A percentile compares a stretch with the other conserved stretches of the same genome.
phyloP scores from a whole-genome alignment of 2,329 filamentous ascomycete genomes.

The Trichophyton equinum region DNA sequence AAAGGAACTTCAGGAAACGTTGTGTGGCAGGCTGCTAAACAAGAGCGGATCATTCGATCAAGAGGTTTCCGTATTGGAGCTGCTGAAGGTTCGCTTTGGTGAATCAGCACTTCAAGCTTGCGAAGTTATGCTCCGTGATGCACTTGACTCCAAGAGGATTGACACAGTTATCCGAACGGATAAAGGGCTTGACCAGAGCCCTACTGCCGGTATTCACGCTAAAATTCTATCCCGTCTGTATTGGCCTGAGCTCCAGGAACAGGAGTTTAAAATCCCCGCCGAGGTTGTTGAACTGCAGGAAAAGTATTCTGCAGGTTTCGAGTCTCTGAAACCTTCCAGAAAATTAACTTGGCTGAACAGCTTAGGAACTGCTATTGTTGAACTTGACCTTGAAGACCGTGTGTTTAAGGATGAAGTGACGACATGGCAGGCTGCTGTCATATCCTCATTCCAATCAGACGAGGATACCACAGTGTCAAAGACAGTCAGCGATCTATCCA shows the following conservation, averaged over 20 bases:
- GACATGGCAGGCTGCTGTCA: constrained; percentile 77
- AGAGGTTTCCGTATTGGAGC: constrained; percentile 68
- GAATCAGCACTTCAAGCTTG: constrained; percentile 78
- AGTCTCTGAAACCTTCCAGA: constrained; percentile 65
- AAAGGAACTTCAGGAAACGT: constrained; percentile 78
- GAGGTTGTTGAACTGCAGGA: constrained; percentile 46
- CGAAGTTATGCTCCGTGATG: constrained; percentile 94
- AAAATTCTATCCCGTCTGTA: constrained; percentile 87
- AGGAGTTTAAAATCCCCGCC: constrained; percentile 34
- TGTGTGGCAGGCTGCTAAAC: constrained; percentile 65
- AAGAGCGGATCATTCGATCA: constrained; percentile 60
- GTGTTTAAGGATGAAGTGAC: constrained; percentile 57
- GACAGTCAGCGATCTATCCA: constrained; percentile 33
- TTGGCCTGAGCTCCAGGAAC: constrained; percentile 68
- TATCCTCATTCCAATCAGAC: constrained; percentile 62
- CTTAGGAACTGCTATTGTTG: constrained; percentile 66
- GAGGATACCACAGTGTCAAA: constrained; percentile 28
- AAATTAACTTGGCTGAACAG: constrained; percentile 83
- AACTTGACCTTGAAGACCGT: constrained; percentile 72
- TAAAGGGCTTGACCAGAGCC: constrained; percentile 27
- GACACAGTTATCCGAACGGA: constrained; percentile 53
- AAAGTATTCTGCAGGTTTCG: constrained; percentile 63
- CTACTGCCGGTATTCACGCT: constrained; percentile 43
- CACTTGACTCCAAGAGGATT: constrained; percentile 66
- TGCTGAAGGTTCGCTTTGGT: constrained; percentile 80